Base-by-base conservation (phyloP, 2,329 filamentous ascomycete species). In the Botryosphaeria agaves region DNA sequence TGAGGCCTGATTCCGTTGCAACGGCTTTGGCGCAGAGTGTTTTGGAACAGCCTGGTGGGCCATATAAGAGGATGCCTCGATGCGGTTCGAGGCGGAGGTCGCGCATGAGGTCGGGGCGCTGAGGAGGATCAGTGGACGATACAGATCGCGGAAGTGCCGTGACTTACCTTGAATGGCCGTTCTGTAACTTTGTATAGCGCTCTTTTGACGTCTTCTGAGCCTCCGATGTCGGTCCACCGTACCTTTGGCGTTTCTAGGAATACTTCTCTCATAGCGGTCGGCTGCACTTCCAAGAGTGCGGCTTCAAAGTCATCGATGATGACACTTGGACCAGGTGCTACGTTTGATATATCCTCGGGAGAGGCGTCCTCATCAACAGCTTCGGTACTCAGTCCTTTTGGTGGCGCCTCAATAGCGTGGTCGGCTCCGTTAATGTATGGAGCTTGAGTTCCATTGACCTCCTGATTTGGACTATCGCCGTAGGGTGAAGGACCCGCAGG, bases 31-130 rank as follows among this genome's bases (percentile, higher is more conserved):
- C 87, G 0, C 75, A 83, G 49, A 94, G 70, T 0, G 87, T 95
- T 56, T 95, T 95, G 38, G 84, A 91, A 55, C 87, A 94, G 3
- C 87, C 87, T 0, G 87, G 87, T 0, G 87, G 87, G 0, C 87
- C 87, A 50, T 93, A 94, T 3, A 95, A 66, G 5, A 95, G 64
- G 11, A 93, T 70, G 1, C 85, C 84, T 46, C 87, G 91, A 33
- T 76, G 76, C 0, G 76, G 72, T 18, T 66, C 65, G 15, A 65
- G 51, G 30, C 62, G 61, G 11, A 68, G 52, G 35, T 56, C 48
- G 31, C 53, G 51, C 53, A 72, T 62, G 18, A 59, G 46, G 27
- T 64, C 58, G 3, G 64, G 58, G 33, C 64, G 52, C 52, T 70
- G 32, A 21, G 36, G 12, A 14, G n/a, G 20, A 7, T 20, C 18